These are phyloP conservation scores for Caloboletus firmus DNA, from an alignment of 1,284 basidiomycete genomes.

Conservation along the genomic window DNA sequence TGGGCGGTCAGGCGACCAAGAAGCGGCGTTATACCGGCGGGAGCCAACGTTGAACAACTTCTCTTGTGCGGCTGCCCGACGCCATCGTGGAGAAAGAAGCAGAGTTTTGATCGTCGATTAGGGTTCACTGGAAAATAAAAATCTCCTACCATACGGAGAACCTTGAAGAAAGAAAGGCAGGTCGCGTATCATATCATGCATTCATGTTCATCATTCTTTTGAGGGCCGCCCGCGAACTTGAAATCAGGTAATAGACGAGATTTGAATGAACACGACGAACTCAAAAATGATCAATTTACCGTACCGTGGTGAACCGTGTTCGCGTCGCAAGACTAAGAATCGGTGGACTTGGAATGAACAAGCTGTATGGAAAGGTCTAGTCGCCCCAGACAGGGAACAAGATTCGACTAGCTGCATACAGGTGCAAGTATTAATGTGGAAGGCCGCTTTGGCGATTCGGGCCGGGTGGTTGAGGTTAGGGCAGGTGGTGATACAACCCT, in stretches of 20 bases:
- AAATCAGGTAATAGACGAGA: neutral
- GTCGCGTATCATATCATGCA: neutral
- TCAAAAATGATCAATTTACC: no score
- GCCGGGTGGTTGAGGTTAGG: neutral
- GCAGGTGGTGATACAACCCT: neutral
- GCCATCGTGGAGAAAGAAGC: conserved; percentile 21
- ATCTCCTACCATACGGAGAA: conserved; percentile 12
- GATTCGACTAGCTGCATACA: neutral
- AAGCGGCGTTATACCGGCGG: neutral
- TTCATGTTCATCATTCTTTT: neutral
- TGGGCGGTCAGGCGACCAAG: neutral
- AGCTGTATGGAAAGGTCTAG: neutral
- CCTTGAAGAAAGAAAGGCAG: neutral
- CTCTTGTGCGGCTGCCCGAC: conserved; percentile 8
- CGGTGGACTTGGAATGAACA: neutral
- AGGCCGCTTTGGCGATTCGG: neutral
- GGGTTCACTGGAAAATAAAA: neutral
- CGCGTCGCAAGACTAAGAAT: neutral
- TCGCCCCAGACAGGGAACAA: neutral
- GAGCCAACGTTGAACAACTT: neutral
- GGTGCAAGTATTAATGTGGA: neutral
- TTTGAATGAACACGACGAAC: neutral
- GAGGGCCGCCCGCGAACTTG: neutral
- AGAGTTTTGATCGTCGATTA: neutral
- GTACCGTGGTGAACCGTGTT: neutral